Evolutionary conservation across 176 grass and related monocot genomes (phyloP).

Genomic region (Alloteropsis semialata): DNA sequence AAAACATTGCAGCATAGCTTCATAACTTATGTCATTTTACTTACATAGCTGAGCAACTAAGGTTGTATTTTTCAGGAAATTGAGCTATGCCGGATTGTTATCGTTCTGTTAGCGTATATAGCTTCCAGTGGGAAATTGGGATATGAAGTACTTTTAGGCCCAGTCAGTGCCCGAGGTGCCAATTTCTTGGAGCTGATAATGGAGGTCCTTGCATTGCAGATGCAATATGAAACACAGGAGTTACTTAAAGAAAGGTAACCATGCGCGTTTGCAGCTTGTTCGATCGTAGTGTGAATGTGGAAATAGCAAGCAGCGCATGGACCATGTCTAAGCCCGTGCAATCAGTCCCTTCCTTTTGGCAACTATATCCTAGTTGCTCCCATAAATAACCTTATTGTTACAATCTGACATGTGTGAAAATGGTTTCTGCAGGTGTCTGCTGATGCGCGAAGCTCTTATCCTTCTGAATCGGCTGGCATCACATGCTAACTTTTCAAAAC

Average conservation of each 20-base stretch:
- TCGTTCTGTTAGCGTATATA: conserved; percentile 81
- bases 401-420: no score
- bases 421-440: conserved; percentile 43
- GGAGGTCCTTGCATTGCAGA: conserved; percentile 68
- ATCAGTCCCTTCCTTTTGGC: neutral
- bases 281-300: neutral
- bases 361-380: neutral
- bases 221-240: conserved; percentile 44
- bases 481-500: conserved; percentile 65
- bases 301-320: neutral
- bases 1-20: no score
- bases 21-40: neutral
- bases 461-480: conserved; percentile 84
- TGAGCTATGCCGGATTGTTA: conserved; percentile 66
- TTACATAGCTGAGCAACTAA: neutral
- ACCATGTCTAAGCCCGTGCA: neutral
- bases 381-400: neutral
- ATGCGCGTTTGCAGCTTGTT: neutral
- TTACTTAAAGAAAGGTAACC: conserved; percentile 71
- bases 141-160: conserved; percentile 70
- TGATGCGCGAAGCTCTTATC: conserved; percentile 84
- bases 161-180: conserved; percentile 34
- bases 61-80: conserved; percentile 60
- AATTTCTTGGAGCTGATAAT: conserved; percentile 76
- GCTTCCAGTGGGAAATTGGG: conserved; percentile 74